A percentile compares a stretch with the other conserved stretches of the same genome.
phyloP scores from a whole-genome alignment of 257 asterid species.

The Avicennia marina region DNA sequence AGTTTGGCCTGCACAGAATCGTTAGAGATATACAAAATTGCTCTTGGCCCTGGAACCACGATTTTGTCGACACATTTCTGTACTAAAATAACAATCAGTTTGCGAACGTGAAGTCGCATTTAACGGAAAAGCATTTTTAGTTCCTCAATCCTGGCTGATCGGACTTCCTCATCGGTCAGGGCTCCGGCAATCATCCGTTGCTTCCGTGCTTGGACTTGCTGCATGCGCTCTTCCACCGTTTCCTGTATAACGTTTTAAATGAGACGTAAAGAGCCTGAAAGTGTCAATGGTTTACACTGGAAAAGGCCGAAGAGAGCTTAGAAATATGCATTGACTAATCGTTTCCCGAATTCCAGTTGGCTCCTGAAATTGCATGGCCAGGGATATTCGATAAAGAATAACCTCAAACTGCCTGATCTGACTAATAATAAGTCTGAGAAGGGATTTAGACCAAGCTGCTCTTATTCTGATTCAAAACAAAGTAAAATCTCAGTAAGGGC shows the following conservation, averaged over 20 bases:
- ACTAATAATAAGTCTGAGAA: background rate
- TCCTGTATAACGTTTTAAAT: slow-evolving; percentile 28
- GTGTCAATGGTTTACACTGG: background rate
- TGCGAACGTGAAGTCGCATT: background rate
- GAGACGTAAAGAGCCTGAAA: background rate
- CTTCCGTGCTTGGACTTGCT: slow-evolving; percentile 74
- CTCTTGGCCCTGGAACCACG: background rate
- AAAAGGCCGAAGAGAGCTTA: background rate
- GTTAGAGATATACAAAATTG: slow-evolving; percentile 23
- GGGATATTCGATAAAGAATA: too few species aligned
- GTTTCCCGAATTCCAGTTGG: background rate
- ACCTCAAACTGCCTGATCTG: background rate
- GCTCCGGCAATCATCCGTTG: slow-evolving; percentile 83
- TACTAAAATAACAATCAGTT: background rate
- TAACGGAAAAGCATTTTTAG: slow-evolving; percentile 77
- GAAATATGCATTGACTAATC: background rate
- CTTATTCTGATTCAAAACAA: background rate
- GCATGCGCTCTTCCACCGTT: slow-evolving; percentile 72
- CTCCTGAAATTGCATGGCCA: background rate
- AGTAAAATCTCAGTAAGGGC: too few species aligned
- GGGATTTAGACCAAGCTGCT: background rate
- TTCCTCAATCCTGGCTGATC: slow-evolving; percentile 66
- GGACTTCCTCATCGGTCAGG: slow-evolving; percentile 73
- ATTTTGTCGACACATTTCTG: background rate
- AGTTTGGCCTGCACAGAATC: slow-evolving; percentile 10